Base-by-base conservation (phyloP, 1,284 basidiomycete species). In the Ceratobasidium theobromae region DNA sequence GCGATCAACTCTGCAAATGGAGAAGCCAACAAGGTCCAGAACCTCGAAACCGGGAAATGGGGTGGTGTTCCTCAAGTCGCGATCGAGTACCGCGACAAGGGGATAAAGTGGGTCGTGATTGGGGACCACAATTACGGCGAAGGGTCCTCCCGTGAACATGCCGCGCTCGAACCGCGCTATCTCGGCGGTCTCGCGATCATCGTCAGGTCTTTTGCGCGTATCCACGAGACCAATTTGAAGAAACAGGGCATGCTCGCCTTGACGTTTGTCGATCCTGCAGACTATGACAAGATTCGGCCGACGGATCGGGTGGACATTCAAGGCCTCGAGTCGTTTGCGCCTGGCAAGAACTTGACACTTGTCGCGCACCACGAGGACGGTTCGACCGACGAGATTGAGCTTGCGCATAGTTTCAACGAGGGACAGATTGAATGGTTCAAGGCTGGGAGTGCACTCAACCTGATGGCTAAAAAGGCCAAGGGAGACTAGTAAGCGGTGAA, bases 141-240 rank as follows among this genome's bases (percentile, higher is more conserved):
- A 81, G 95, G 95, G 73, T 97, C 94, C 33, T 97, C 95, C 68
- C 93, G 95, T 79, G 95, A 98, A 79, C 95, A 97, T 80, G 96
- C 95, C 73, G 96, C 95, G 67, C 89, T 98, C 66, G 95, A 98
- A 82, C 95, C 96, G 52, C 91, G 96, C 69, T 98, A 89, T 87
- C 88, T 98, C 71, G 95, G 95, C 74, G 95, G 94, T 72, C 83
- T 91, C 68, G 96, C 96, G 52, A 92, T 98, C 81, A 96, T 99
- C 77, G 89, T 89, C 75, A 87, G 93, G 75, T 93, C 90, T 38
- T 97, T 97, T 78, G 95, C 95, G 54, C 93, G 95, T 81, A 98
- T 98, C 80, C 95, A 98, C 82, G 94, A 98, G 85, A 92, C 91
- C 77, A 97, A 97, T 85, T 82, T 96, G 83, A 96, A 96, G 89